Percentiles rank a stretch among this genome's conserved stretches.
Evolutionary conservation across 768 basidiomycete genomes (phyloP).

Genomic region (Termitomyces sp.): DNA sequence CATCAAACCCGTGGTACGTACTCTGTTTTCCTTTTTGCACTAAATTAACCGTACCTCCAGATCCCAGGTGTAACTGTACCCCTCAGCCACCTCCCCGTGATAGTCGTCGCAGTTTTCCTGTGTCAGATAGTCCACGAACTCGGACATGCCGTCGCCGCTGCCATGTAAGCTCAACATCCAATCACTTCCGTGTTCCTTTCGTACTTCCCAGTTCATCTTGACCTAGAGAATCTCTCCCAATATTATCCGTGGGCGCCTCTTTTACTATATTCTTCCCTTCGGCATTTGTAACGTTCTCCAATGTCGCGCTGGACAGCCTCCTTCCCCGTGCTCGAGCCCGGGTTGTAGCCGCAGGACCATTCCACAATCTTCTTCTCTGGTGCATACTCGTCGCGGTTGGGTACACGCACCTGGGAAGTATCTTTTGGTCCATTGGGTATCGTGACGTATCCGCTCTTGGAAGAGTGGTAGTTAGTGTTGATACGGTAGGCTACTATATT

Average conservation of each 20-base stretch:
- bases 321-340: constrained; percentile 42
- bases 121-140: constrained; percentile 75
- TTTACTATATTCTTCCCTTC: constrained; percentile 63
- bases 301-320: constrained; percentile 30
- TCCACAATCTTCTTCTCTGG: constrained; percentile 69
- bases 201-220: neutral
- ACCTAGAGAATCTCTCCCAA: constrained; percentile 56
- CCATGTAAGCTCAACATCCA: constrained; percentile 44
- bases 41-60: constrained; percentile 26
- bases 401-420: constrained; percentile 23
- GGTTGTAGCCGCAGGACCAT: constrained; percentile 68
- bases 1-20: constrained; percentile 29
- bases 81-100: constrained; percentile 58
- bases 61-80: constrained; percentile 83
- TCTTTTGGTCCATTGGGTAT: constrained; percentile 39
- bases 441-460: constrained; percentile 46
- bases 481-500: constrained; percentile 35
- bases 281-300: constrained; percentile 65
- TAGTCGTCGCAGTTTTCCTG: constrained; percentile 54
- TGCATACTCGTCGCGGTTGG: constrained; percentile 33
- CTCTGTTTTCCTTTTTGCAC: neutral
- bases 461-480: constrained; percentile 48
- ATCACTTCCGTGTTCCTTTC: neutral
- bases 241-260: constrained; percentile 55
- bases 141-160: constrained; percentile 74